Evolutionary conservation across 1,139 yeast species (phyloP).

Genomic region (Kazachstania sp.): DNA sequence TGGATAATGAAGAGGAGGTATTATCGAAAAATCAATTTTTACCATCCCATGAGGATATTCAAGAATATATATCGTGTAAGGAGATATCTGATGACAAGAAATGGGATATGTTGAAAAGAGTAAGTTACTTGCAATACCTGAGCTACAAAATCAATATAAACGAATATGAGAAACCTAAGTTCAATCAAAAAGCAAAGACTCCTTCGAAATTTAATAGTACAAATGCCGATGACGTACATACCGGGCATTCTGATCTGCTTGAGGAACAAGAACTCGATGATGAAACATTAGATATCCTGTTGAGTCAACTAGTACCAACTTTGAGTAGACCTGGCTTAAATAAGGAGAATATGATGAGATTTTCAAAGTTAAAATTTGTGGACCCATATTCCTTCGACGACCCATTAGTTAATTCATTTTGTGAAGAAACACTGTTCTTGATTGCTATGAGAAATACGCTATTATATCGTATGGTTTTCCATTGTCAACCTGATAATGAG

Average conservation of each 20-base stretch:
- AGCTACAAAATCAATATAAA: conserved; percentile 39
- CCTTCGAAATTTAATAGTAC: conserved; percentile 1
- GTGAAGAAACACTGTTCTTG: conserved; percentile 81
- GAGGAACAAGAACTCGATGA: conserved; percentile 32
- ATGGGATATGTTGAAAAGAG: conserved; percentile 61
- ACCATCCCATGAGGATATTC: conserved; percentile 51
- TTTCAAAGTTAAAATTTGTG: conserved; percentile 42
- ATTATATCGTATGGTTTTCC: conserved; percentile 76
- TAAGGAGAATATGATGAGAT: conserved; percentile 5
- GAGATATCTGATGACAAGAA: conserved; percentile 30
- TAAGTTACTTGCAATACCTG: conserved; percentile 60
- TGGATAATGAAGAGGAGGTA: conserved; percentile 27
- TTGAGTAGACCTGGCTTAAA: conserved; percentile 7
- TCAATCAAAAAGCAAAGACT: conserved; percentile 5
- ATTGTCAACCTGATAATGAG: conserved; percentile 87
- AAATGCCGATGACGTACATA: conserved; percentile 2
- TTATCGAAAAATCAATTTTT: conserved; percentile 33
- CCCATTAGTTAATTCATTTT: conserved; percentile 70
- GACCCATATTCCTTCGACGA: conserved; percentile 88
- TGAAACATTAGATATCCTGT: conserved; percentile 38
- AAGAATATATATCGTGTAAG: conserved; percentile 45
- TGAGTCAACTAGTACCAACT: conserved; percentile 31
- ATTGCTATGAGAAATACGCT: conserved; percentile 79
- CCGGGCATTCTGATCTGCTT: conserved; percentile 10
- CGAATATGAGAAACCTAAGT: conserved; percentile 30